These are phyloP conservation scores for Colletotrichum limetticola DNA, from an alignment of 2,329 filamentous ascomycete species.

Conservation along the genomic window DNA sequence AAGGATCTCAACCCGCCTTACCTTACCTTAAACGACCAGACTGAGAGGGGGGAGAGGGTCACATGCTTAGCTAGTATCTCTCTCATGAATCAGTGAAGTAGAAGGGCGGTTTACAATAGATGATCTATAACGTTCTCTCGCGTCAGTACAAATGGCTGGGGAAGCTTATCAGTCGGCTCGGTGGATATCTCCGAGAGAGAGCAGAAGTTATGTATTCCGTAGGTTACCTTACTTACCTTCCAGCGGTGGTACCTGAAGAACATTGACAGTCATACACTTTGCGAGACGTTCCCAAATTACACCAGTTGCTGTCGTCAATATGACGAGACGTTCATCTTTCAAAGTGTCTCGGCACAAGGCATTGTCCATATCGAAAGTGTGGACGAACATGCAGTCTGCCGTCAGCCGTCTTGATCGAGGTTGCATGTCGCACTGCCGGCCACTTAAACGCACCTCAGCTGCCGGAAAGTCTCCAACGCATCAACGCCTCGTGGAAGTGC, in stretches of 20 bases:
- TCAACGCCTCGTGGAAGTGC: background rate
- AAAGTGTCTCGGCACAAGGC: slow-evolving; percentile 8
- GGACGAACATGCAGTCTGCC: slow-evolving; percentile 25
- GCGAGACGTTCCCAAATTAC: background rate
- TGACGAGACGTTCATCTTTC: background rate
- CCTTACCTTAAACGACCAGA: background rate
- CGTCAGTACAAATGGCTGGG: background rate
- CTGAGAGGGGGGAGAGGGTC: background rate
- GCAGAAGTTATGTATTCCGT: background rate
- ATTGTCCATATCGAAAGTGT: background rate
- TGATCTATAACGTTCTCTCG: background rate
- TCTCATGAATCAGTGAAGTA: background rate
- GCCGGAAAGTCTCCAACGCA: slow-evolving; percentile 9
- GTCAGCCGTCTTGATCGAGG: slow-evolving; percentile 1
- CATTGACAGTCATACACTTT: background rate
- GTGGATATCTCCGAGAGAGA: background rate
- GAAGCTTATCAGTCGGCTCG: background rate
- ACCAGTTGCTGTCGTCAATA: background rate
- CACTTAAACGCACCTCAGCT: background rate
- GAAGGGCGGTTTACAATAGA: background rate
- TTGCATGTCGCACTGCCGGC: background rate
- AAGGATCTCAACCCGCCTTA: background rate
- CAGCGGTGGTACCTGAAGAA: background rate
- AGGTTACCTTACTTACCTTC: too few species aligned
- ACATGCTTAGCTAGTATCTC: background rate